These are phyloP conservation scores for Wickerhamiella alocasiicola DNA, from an alignment of 805 yeast species.

Conservation along the genomic window DNA sequence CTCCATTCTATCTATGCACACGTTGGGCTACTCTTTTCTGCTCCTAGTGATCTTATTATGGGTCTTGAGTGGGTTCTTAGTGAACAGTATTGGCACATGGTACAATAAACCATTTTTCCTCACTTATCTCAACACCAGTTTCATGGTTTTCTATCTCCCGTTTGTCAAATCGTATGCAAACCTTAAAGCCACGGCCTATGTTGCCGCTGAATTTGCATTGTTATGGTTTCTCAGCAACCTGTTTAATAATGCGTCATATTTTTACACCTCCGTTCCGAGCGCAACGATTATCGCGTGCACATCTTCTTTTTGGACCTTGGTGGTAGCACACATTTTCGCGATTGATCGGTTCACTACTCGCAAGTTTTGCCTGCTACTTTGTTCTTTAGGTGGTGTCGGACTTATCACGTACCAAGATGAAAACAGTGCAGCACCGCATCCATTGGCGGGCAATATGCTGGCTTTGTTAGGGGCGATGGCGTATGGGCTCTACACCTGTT, in stretches of 20 bases:
- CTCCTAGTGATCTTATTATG: slow-evolving; percentile 70
- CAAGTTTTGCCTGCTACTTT: slow-evolving; percentile 56
- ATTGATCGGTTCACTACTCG: slow-evolving; percentile 54
- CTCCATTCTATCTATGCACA: too few relatives aligned
- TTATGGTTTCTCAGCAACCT: slow-evolving; percentile 88
- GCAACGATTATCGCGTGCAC: slow-evolving; percentile 91
- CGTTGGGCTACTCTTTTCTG: slow-evolving; percentile 61
- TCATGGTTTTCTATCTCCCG: slow-evolving; percentile 61
- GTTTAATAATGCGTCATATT: slow-evolving; percentile 74
- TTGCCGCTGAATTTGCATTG: slow-evolving; percentile 71
- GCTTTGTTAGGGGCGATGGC: slow-evolving; percentile 80
- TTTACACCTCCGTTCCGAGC: slow-evolving; percentile 84
- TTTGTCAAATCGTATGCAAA: slow-evolving; percentile 23
- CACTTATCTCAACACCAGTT: slow-evolving; percentile 81
- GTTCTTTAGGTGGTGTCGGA: slow-evolving; percentile 67
- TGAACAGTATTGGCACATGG: slow-evolving; percentile 48
- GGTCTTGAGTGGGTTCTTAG: slow-evolving; percentile 81
- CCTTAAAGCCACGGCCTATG: slow-evolving; percentile 48
- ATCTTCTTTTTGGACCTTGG: slow-evolving; percentile 79
- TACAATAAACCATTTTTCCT: slow-evolving; percentile 86
- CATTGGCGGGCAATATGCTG: slow-evolving; percentile 56
- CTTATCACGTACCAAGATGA: slow-evolving; percentile 51
- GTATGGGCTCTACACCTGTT: slow-evolving; percentile 81
- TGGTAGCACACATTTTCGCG: slow-evolving; percentile 61
- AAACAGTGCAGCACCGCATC: slow-evolving; percentile 19